Percentiles rank a stretch among this genome's conserved stretches.
These are phyloP conservation scores for Dinochytrium kinnereticum DNA, from an alignment of 371 early-diverging fungal species.

Conservation along the genomic window DNA sequence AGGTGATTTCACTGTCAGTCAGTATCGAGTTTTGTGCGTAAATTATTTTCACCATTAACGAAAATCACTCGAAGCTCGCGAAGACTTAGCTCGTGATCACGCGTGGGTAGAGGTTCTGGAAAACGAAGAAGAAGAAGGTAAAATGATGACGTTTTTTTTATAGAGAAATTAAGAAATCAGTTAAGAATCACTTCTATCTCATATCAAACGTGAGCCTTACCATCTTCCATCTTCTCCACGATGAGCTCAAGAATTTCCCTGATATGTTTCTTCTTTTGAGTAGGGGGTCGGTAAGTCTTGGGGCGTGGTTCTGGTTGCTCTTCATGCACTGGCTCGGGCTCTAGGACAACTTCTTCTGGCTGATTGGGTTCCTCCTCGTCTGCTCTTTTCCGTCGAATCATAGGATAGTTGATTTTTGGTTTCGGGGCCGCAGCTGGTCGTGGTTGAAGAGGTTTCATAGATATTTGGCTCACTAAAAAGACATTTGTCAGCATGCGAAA, in stretches of 20 bases:
- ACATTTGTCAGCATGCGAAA: too few species aligned
- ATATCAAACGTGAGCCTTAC: background rate
- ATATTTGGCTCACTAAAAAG: background rate
- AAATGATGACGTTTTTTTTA: too few species aligned
- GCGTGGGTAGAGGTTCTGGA: background rate
- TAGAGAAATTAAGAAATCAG: too few species aligned
- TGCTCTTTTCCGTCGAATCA: background rate
- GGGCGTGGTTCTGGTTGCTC: background rate
- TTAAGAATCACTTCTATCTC: too few species aligned
- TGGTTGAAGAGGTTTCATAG: background rate
- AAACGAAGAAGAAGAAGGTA: too few species aligned
- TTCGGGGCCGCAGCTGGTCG: constrained; percentile 7
- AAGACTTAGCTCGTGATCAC: background rate
- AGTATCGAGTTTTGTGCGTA: background rate
- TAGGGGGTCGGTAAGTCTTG: background rate
- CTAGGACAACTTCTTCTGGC: background rate
- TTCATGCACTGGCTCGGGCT: background rate
- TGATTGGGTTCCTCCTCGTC: background rate
- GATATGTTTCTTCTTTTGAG: background rate
- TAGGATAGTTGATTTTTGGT: constrained; percentile 12
- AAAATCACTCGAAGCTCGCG: constrained; percentile 13
- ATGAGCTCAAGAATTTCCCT: constrained; percentile 1
- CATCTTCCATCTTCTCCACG: background rate
- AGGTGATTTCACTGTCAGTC: background rate
- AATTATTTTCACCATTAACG: constrained; percentile 2